Evolutionary conservation across 2,329 filamentous ascomycete species (phyloP), one percentile per base, ranked within the genome.

Genomic region (Epichloe amarillans): DNA sequence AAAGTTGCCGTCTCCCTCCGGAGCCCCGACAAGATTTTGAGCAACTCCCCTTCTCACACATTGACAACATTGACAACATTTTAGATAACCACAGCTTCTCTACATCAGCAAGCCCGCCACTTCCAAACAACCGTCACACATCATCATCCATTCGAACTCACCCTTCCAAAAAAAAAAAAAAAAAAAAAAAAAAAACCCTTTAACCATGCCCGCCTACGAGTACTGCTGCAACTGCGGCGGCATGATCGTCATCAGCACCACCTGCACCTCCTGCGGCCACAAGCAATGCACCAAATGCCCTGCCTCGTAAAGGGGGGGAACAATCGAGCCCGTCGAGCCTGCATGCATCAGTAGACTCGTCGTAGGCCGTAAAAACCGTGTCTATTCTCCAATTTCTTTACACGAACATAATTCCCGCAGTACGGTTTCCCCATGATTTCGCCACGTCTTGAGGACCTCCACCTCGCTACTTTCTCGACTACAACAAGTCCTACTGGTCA

Each of bases 241-340:
- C 65, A 73, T 77, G 66, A 75, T 77, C 57, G 74, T 77, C 67
- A 77, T 77, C 66, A 77, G 73, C 71, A 74, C 66, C 62, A 71
- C 67, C 49, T 77, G 74, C 69, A 67, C 64, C 54, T 66, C 68
- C 59, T 77, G 74, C 61, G 66, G 67, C 48, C 74, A 77, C 66
- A 63, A 67, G 56, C 70, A 76, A 60, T 77, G 74, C 71, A 60
- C 56, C 53, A 62, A 70, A 52, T 77, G 74, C 64, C 61, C 67
- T 47, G 55, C 42, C 15, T 51, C 49, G 6, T 51, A 36, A 38
- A 38, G 33, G 17, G 14, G 33, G 17, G 14, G 12, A 23, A 23
- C 19, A 36, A 5, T 30, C 1, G 2, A 30, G 8, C 26, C 8
- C 26, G 26, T 1, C 7, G 26, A 10, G 26, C 26, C 26, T 1